Conservation (phyloP, 108 stramenopile genomes). For the Chaetoceros tenuissimus region DNA sequence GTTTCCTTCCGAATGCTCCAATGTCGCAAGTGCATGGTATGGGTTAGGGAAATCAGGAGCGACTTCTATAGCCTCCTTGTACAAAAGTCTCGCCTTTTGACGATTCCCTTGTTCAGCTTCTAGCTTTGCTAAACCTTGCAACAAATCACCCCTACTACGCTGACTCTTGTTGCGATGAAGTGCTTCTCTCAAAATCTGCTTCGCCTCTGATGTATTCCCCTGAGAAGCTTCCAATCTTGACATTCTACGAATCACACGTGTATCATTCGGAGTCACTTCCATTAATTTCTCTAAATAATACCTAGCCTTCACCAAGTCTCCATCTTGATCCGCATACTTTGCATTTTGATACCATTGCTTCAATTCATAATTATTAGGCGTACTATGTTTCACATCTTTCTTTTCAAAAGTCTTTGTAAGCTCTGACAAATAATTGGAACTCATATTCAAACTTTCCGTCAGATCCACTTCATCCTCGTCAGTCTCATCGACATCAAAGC, state of each 20-base stretch:
- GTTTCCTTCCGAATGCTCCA: conserved; percentile 58
- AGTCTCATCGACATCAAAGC: conserved; percentile 9
- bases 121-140: conserved; percentile 65
- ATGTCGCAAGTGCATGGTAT: conserved; percentile 65
- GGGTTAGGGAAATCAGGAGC: conserved; percentile 59
- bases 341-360: conserved; percentile 60
- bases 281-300: conserved; percentile 31
- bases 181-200: conserved; percentile 36
- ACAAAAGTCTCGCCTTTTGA: conserved; percentile 27
- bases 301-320: conserved; percentile 40
- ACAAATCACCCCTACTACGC: conserved; percentile 42
- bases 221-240: conserved; percentile 57
- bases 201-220: conserved; percentile 35
- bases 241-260: conserved; percentile 58
- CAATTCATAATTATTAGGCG: conserved; percentile 36
- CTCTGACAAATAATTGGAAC: conserved; percentile 32
- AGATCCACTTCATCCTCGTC: conserved; percentile 8
- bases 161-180: conserved; percentile 15
- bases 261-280: conserved; percentile 55
- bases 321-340: conserved; percentile 61
- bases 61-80: conserved; percentile 36
- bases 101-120: conserved; percentile 27
- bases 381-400: conserved; percentile 37
- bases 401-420: conserved; percentile 42
- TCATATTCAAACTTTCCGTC: not conserved